phyloP scores from a whole-genome alignment of 2,329 filamentous ascomycete species.

The Xylaria sp. region DNA sequence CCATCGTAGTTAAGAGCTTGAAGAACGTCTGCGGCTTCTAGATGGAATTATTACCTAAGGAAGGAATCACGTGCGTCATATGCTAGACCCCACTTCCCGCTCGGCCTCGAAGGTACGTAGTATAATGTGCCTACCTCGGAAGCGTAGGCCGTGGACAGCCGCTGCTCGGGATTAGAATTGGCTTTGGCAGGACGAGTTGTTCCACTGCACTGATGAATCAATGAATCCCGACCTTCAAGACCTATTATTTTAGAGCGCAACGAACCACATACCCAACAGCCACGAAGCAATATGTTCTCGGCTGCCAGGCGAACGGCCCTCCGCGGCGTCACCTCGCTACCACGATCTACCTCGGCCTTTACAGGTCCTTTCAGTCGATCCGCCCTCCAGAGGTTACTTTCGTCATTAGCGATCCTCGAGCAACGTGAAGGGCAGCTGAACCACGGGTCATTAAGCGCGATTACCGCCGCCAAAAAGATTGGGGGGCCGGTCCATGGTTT shows the following conservation, averaged over 20 bases:
- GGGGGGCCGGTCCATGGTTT: constrained; percentile 89
- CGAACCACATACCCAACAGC: constrained; percentile 1
- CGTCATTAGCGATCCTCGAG: constrained; percentile 90
- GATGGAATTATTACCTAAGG: neutral
- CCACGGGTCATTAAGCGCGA: constrained; percentile 81
- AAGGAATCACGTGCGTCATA: neutral
- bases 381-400: constrained; percentile 76
- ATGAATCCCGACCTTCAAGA: constrained; percentile 19
- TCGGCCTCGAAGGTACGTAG: neutral
- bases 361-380: constrained; percentile 58
- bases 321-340: constrained; percentile 41
- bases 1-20: too few species aligned
- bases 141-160: constrained; percentile 40
- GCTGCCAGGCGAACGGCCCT: constrained; percentile 46
- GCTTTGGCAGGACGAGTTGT: constrained; percentile 4
- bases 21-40: too few species aligned
- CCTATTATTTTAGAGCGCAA: neutral
- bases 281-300: constrained; percentile 45
- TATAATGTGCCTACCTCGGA: neutral
- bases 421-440: constrained; percentile 91
- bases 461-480: constrained; percentile 87
- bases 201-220: constrained; percentile 10
- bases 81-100: neutral
- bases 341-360: constrained; percentile 46
- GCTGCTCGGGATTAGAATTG: constrained; percentile 17